Conservation (phyloP, 2,329 filamentous ascomycete species). For the Talaromyces sp. region DNA sequence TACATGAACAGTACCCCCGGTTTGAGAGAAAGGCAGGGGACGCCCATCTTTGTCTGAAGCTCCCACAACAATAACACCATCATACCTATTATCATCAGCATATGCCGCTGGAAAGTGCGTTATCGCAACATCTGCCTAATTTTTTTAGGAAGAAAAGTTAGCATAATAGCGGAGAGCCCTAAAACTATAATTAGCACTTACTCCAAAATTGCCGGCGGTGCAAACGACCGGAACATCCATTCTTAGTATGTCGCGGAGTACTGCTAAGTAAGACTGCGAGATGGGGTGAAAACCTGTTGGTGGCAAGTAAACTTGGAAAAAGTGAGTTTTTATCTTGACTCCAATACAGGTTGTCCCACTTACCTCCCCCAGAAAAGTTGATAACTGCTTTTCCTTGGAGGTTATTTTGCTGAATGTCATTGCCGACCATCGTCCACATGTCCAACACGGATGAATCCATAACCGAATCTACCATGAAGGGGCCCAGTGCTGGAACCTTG, state of each 20-base stretch:
- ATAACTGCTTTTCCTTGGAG: slow-evolving; percentile 1
- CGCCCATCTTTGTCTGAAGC: background rate
- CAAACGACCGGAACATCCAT: background rate
- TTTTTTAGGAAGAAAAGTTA: background rate
- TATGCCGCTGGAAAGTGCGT: background rate
- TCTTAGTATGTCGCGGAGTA: background rate
- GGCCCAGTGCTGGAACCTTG: background rate
- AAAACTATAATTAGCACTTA: background rate
- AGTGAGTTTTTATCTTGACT: background rate
- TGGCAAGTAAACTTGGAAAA: background rate
- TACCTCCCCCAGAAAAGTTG: background rate
- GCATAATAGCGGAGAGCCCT: background rate
- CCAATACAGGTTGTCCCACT: background rate
- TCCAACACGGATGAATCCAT: background rate
- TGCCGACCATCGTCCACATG: background rate
- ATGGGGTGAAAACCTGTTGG: background rate
- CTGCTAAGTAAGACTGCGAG: background rate
- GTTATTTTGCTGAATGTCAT: background rate
- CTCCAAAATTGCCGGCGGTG: background rate
- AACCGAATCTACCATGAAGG: background rate
- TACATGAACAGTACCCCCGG: background rate
- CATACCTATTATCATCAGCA: background rate
- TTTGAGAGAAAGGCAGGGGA: background rate
- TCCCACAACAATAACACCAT: background rate
- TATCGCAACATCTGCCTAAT: background rate